phyloP scores from a whole-genome alignment of 768 basidiomycete genomes.

The Dacryopinax spathularia region DNA sequence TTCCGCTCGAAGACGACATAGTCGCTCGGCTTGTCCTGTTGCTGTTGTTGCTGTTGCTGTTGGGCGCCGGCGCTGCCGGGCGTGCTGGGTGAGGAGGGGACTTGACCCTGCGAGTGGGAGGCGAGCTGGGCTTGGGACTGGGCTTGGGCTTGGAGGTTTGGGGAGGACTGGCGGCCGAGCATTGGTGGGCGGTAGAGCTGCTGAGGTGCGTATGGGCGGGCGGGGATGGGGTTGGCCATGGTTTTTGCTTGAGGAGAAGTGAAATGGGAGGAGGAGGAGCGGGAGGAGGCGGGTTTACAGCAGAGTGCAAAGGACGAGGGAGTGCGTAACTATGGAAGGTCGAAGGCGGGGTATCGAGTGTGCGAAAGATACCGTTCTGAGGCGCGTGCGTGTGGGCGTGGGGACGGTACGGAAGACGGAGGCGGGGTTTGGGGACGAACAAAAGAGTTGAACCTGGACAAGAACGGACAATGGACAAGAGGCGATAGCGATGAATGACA shows the following conservation, averaged over 20 bases:
- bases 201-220: not conserved
- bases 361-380: not conserved
- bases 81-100: not conserved
- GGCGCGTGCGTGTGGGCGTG: not conserved
- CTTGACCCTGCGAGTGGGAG: no score
- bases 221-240: conserved; percentile 2
- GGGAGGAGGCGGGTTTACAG: not conserved
- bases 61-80: not conserved
- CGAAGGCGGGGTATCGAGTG: not conserved
- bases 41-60: conserved; percentile 11
- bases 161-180: not conserved
- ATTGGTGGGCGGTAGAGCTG: conserved; percentile 2
- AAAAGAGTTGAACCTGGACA: not conserved
- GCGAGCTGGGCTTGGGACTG: no score
- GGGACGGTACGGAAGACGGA: not conserved
- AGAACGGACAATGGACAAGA: not conserved
- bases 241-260: not conserved
- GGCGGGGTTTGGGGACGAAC: no score
- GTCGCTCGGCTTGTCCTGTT: conserved; percentile 33
- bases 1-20: conserved; percentile 91
- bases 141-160: not conserved
- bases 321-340: not conserved
- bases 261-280: not conserved
- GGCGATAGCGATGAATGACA: not conserved
- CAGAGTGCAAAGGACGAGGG: not conserved